Conservation (phyloP, 2,329 filamentous ascomycete species). For the Monosporascus sp. region DNA sequence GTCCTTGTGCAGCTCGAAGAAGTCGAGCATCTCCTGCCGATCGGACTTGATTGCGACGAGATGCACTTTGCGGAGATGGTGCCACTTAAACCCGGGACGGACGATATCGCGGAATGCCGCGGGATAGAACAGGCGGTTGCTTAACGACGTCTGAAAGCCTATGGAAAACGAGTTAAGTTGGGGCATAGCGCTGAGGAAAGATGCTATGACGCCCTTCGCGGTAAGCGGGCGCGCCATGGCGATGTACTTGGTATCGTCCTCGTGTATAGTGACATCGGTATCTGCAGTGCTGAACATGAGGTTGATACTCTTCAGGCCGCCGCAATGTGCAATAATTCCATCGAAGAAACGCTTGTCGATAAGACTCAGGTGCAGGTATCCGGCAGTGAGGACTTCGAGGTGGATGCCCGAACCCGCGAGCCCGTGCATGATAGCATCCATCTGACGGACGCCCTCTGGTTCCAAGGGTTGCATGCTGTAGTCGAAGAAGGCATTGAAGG, state of each 20-base stretch:
- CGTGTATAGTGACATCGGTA: neutral
- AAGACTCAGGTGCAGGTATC: neutral
- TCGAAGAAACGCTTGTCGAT: neutral
- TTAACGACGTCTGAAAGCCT: neutral
- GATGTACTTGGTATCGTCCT: neutral
- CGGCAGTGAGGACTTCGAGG: neutral
- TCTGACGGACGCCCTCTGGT: neutral
- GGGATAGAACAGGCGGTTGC: neutral
- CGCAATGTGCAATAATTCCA: neutral
- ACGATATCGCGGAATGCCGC: neutral
- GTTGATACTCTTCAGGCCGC: neutral
- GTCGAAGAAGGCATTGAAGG: conserved; percentile 2
- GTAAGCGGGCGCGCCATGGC: neutral
- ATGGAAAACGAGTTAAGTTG: neutral
- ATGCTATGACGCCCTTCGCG: neutral
- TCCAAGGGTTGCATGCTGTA: neutral
- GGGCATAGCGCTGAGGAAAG: conserved; percentile 1
- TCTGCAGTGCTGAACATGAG: neutral
- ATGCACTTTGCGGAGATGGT: neutral
- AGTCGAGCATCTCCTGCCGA: conserved; percentile 2
- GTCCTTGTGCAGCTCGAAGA: conserved; percentile 1
- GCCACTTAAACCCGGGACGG: neutral
- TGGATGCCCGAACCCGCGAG: neutral
- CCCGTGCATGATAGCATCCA: neutral
- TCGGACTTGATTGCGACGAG: neutral